Evolutionary conservation across 1,139 yeast species (phyloP), one percentile per base, ranked within the genome.

Genomic region (Sugiyamaella sp.): DNA sequence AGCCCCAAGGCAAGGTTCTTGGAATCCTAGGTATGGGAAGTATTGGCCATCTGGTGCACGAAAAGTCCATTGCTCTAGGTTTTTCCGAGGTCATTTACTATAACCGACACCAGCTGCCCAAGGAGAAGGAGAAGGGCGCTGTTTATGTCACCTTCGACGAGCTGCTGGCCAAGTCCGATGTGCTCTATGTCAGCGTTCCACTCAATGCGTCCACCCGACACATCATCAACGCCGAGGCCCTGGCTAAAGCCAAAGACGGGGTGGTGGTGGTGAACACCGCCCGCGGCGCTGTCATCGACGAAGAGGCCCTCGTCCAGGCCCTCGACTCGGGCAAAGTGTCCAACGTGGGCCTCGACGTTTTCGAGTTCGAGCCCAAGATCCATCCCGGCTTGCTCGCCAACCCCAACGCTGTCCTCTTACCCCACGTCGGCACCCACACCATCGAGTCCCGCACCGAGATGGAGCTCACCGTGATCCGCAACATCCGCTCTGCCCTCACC

Each of bases 11-110:
- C 16, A 82, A 81, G 65, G 79, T 78, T 6, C 76, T 86, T 24
- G 95, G 95, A 8, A 84, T 87, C 56, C 74, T 84, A 51, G 95
- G 95, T 5, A 80, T 86, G 85, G 95, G 95, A 12, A 91, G 93
- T 24, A 85, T 87, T 68, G 95, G 95, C 50, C 77, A 87, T 46
- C 84, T 88, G 10, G 80, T 86, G 49, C 78, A 89, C 54, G 88
- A 84, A 65, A 76, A 89, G 60, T 63, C 60, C 56, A 85, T 85
- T 2, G 95, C 54, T 12, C 84, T 85, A 67, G 89, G 87, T 9
- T 84, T 85, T 68, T 72, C 70, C 43, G 78, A 80, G 65, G 76
- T 85, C 59, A 65, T 81, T 46, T 86, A 87, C 72, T 78, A 86
- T 71, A 86, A 86, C 70, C 78, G 95, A 55, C 70, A 71, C 39